A percentile compares a stretch with the other conserved stretches of the same genome.
phyloP scores from a whole-genome alignment of 345 rosid genomes.

The Salix dunnii region DNA sequence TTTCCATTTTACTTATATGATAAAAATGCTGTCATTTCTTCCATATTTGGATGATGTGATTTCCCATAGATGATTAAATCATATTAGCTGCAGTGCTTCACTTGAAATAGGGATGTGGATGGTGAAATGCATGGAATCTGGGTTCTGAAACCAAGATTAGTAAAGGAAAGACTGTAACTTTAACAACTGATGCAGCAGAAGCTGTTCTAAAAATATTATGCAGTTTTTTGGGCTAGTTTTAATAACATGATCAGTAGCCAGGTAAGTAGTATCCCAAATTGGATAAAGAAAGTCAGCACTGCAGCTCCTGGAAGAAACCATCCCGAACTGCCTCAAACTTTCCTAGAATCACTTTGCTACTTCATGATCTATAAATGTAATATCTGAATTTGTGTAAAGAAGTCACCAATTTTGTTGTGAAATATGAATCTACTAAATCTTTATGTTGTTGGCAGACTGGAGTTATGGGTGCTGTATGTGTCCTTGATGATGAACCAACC shows the following conservation, averaged over 20 bases:
- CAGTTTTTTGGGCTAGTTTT: not conserved
- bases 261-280: not conserved
- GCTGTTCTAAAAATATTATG: not conserved
- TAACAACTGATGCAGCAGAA: not conserved
- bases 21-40: not conserved
- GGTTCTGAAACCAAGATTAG: not conserved
- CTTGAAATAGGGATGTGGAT: not conserved
- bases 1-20: not conserved
- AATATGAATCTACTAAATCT: conserved; percentile 10
- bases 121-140: not conserved
- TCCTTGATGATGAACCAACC: conserved; percentile 96
- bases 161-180: not conserved
- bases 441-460: conserved; percentile 61
- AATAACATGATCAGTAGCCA: not conserved
- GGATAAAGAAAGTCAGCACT: not conserved
- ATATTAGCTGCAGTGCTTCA: not conserved
- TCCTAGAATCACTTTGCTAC: conserved; percentile 5
- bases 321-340: not conserved
- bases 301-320: not conserved
- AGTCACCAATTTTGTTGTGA: not conserved
- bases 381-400: not conserved
- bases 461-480: conserved; percentile 74
- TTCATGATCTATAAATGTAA: not conserved
- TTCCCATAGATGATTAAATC: not conserved
- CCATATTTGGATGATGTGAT: not conserved